These are phyloP conservation scores for Sphagnum contortum DNA, from an alignment of 225 moss, liverwort and hornwort species.

Conservation along the genomic window DNA sequence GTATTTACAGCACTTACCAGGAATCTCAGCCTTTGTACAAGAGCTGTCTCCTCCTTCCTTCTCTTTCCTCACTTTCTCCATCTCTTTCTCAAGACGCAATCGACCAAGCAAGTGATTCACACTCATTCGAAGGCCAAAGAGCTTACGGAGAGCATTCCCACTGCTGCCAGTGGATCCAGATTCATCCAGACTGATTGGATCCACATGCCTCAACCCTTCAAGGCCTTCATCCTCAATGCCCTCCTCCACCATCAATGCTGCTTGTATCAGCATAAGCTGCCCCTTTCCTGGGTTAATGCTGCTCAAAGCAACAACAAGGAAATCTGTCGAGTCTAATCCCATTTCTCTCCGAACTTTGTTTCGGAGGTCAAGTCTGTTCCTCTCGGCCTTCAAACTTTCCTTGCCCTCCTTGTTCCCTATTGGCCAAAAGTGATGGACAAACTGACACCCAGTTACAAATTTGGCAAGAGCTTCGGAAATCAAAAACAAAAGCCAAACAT, in stretches of 20 bases:
- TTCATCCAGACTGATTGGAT: not conserved
- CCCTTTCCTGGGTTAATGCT: slow-evolving; percentile 77
- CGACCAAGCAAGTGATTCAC: not conserved
- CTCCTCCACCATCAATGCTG: slow-evolving; percentile 39
- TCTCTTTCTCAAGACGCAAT: not conserved
- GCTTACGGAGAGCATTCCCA: slow-evolving; percentile 1
- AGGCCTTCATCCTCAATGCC: slow-evolving; percentile 13
- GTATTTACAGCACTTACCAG: not conserved
- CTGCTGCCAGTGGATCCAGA: slow-evolving; percentile 9
- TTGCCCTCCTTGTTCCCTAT: not conserved
- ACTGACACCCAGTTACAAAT: not conserved
- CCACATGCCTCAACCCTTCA: slow-evolving; percentile 13
- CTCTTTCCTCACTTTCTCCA: not conserved
- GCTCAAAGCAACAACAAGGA: slow-evolving; percentile 56
- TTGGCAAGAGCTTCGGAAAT: too few relatives aligned
- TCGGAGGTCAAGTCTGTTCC: slow-evolving; percentile 26
- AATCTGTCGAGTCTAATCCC: slow-evolving; percentile 47
- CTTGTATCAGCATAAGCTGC: slow-evolving; percentile 50
- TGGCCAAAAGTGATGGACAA: not conserved
- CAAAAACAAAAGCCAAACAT: too few relatives aligned
- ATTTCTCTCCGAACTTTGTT: slow-evolving; percentile 39
- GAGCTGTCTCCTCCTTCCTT: not conserved
- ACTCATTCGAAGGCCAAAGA: not conserved
- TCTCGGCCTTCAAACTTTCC: slow-evolving; percentile 5
- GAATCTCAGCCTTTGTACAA: not conserved